A percentile compares a stretch with the other conserved stretches of the same genome.
These are phyloP conservation scores for Cynanchum wilfordii DNA, from an alignment of 257 asterid genomes.

Conservation along the genomic window DNA sequence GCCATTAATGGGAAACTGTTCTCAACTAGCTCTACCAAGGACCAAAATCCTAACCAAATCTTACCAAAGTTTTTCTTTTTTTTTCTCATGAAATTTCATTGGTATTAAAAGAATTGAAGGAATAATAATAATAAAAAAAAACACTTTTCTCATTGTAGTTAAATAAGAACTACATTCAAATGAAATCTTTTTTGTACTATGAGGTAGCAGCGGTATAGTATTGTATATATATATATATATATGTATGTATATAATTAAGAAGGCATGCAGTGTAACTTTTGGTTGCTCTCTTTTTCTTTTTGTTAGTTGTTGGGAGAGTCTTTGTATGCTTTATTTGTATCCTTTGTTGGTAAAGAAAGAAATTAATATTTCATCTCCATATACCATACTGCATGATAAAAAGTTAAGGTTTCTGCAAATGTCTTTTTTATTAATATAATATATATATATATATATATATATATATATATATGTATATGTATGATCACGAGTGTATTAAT, in stretches of 20 bases:
- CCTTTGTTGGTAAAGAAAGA: slow-evolving; percentile 22
- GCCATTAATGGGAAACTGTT: background rate
- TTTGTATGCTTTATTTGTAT: slow-evolving; percentile 26
- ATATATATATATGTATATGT: no score
- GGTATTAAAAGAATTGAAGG: no score
- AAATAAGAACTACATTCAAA: slow-evolving; percentile 10
- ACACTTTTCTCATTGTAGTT: no score
- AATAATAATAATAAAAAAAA: no score
- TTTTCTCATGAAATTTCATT: background rate
- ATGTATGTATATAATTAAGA: background rate
- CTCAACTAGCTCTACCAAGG: background rate
- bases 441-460: no score
- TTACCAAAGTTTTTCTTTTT: background rate
- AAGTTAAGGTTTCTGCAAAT: background rate
- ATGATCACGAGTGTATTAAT: slow-evolving; percentile 4
- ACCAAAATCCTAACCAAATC: background rate
- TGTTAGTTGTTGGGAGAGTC: background rate
- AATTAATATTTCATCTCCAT: background rate
- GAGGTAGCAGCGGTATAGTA: no score
- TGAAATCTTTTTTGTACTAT: slow-evolving; percentile 16
- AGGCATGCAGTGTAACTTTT: slow-evolving; percentile 32
- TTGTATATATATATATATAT: no score
- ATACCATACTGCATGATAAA: background rate
- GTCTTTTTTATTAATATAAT: background rate
- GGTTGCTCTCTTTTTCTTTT: slow-evolving; percentile 30